Conservation (phyloP, 495 filamentous ascomycete species). For the Annulohypoxylon moriforme region DNA sequence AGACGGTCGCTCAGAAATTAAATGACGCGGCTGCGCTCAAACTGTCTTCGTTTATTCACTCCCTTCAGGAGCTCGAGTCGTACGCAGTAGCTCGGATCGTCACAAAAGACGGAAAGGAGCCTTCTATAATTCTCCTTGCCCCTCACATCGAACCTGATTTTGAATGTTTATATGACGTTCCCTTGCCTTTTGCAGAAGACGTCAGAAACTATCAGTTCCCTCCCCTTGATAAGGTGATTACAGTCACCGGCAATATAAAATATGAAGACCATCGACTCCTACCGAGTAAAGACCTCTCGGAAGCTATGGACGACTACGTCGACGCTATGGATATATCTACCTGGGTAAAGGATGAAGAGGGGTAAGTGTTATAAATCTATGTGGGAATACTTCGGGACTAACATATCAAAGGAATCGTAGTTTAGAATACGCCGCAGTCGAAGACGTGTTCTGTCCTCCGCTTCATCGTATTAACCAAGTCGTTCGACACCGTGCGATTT, state of each 20-base stretch:
- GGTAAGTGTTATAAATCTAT: conserved; percentile 58
- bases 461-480: conserved; percentile 89
- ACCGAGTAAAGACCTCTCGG: conserved; percentile 75
- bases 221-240: conserved; percentile 87
- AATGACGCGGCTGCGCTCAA: conserved; percentile 83
- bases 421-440: conserved; percentile 78
- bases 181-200: conserved; percentile 95
- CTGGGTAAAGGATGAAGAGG: conserved; percentile 71
- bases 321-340: conserved; percentile 90
- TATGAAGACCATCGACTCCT: conserved; percentile 84
- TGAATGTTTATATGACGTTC: conserved; percentile 90
- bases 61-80: conserved; percentile 84
- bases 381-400: conserved; percentile 37
- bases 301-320: conserved; percentile 90
- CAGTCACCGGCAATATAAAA: conserved; percentile 85
- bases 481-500: conserved; percentile 80
- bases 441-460: conserved; percentile 91
- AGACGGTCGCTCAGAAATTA: conserved; percentile 76
- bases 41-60: conserved; percentile 89
- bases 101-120: conserved; percentile 79
- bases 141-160: conserved; percentile 84
- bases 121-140: conserved; percentile 82
- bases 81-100: conserved; percentile 92
- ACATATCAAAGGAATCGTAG: conserved; percentile 64
- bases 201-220: conserved; percentile 89